Evolutionary conservation across 2,329 filamentous ascomycete genomes (phyloP).

Genomic region (Colletotrichum sp.): DNA sequence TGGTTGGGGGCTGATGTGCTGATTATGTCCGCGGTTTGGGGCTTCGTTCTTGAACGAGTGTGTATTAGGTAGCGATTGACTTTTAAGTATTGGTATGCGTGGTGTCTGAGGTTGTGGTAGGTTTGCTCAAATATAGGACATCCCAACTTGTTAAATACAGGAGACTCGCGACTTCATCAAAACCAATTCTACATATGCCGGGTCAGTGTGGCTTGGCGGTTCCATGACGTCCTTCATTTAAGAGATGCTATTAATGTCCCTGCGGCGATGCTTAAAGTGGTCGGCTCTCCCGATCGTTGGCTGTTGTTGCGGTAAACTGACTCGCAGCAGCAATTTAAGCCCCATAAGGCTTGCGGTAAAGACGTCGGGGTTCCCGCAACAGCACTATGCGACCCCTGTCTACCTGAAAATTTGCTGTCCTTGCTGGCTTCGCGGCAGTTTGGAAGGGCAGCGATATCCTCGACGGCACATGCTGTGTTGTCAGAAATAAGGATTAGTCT

Average conservation of each 20-base stretch:
- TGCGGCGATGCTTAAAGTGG: neutral
- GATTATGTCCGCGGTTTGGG: neutral
- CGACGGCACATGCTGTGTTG: neutral
- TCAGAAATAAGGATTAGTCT: neutral
- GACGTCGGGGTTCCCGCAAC: neutral
- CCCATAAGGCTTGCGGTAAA: neutral
- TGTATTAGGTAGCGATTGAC: neutral
- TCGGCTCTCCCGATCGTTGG: neutral
- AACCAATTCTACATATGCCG: neutral
- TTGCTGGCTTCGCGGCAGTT: neutral
- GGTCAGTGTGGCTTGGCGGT: neutral
- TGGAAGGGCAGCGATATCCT: neutral
- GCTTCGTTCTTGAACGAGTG: neutral
- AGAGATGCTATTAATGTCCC: neutral
- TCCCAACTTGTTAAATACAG: neutral
- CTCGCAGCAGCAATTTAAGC: neutral
- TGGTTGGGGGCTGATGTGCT: neutral
- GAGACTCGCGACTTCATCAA: neutral
- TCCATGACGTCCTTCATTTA: neutral
- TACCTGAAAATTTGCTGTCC: neutral
- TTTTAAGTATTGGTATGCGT: neutral
- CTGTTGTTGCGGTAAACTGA: neutral
- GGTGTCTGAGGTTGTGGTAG: rapidly evolving
- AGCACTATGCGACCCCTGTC: neutral
- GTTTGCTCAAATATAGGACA: neutral